phyloP scores from a whole-genome alignment of 352 stramenopile genomes.

The Globisporangium canariense region DNA sequence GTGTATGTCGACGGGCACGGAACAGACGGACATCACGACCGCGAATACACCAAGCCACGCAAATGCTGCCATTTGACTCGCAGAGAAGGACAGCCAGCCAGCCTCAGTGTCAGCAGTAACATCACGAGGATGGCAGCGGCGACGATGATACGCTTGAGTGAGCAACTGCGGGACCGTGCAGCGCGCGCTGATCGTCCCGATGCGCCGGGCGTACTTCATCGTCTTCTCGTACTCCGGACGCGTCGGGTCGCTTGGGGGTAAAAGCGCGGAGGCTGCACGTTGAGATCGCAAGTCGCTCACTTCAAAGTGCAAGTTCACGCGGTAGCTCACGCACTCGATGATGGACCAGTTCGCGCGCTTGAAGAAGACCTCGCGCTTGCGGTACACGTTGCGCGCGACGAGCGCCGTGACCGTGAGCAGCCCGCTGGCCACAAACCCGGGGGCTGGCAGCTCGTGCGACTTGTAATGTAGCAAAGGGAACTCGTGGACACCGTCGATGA shows the following conservation, averaged over 20 bases:
- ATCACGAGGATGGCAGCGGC: background rate
- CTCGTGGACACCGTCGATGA: background rate
- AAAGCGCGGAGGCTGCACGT: background rate
- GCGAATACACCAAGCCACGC: background rate
- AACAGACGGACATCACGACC: background rate
- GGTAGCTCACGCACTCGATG: constrained; percentile 12
- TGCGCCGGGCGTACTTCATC: constrained; percentile 7
- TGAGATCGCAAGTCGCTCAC: background rate
- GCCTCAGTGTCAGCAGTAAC: background rate
- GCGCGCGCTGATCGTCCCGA: background rate
- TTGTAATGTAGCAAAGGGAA: constrained; percentile 2
- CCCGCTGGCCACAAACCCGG: constrained; percentile 5
- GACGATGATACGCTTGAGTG: background rate
- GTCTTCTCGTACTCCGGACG: constrained; percentile 2
- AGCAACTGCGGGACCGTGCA: constrained; percentile 1
- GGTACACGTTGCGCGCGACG: constrained; percentile 11
- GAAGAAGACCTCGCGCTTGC: constrained; percentile 1
- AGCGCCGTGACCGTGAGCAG: constrained; percentile 11
- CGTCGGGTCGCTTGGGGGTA: background rate
- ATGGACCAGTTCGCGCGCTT: background rate
- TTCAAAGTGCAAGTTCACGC: background rate
- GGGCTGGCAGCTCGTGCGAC: background rate
- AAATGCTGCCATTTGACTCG: background rate
- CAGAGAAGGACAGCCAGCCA: background rate
- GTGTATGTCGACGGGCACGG: background rate